A percentile compares a stretch with the other conserved stretches of the same genome.
phyloP scores from a whole-genome alignment of 2,329 filamentous ascomycete species.

The Pseudodiploospora longispora region DNA sequence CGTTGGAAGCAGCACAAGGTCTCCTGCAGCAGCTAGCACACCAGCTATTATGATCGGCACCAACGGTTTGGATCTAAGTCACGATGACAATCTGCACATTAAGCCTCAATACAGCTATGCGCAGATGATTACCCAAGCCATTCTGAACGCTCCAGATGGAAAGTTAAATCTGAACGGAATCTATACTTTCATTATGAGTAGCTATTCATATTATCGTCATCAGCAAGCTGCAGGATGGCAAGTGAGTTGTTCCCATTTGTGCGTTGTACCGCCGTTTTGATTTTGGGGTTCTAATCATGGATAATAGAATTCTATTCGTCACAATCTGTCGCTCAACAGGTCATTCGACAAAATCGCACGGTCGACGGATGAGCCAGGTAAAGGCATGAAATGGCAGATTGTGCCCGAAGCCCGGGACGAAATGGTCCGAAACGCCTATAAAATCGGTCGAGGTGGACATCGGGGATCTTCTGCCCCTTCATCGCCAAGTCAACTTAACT shows the following conservation, averaged over 20 bases:
- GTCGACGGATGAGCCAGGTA: conserved; percentile 89
- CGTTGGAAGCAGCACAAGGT: conserved; percentile 17
- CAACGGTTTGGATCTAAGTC: conserved; percentile 64
- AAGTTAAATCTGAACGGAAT: conserved; percentile 89
- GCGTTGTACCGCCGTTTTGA: background rate
- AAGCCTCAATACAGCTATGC: conserved; percentile 97
- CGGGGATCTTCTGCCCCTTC: conserved; percentile 62
- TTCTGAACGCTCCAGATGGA: conserved; percentile 76
- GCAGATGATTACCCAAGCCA: conserved; percentile 93
- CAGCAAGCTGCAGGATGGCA: conserved; percentile 79
- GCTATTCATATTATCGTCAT: conserved; percentile 89
- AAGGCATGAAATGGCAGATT: conserved; percentile 99
- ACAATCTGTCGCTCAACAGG: conserved; percentile 93
- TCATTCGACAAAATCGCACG: conserved; percentile 89
- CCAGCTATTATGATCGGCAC: conserved; percentile 31
- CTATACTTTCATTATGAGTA: conserved; percentile 83
- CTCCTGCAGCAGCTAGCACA: conserved; percentile 25
- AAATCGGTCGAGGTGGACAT: conserved; percentile 54
- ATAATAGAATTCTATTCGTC: conserved; percentile 80
- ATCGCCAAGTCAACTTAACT: conserved; percentile 55
- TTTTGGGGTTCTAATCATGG: conserved; percentile 10
- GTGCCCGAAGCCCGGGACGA: conserved; percentile 76
- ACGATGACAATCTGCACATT: conserved; percentile 78
- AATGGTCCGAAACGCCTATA: conserved; percentile 67
- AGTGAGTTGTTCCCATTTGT: conserved; percentile 39